Base-by-base conservation (phyloP, 179 eudicot genomes). In the Heliamphora pulchella region DNA sequence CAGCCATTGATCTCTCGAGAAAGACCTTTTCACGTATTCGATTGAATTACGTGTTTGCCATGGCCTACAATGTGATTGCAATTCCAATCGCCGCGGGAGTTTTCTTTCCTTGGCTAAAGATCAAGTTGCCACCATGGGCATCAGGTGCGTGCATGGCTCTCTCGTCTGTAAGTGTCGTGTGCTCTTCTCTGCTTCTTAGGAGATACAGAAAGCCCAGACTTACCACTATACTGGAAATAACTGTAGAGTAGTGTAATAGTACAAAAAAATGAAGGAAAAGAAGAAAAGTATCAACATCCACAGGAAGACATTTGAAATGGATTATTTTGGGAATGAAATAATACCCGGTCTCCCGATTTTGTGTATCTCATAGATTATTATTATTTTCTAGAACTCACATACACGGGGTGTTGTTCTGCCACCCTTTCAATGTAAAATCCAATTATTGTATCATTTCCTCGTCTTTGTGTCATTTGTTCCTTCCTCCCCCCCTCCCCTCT, bases 71-170 rank as follows among this genome's bases (percentile, higher is more conserved):
- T 70, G 68, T 95, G 8, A 80, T 91, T 7, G 98, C 97, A 53
- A 90, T 95, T 50, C 98, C 98, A 11, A 85, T 95, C 8, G 96
- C 98, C 0, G 98, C 97, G 0, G 98, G 98, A 18, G 88, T 89
- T 39, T 86, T 94, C 59, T 94, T 84, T 55, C 98, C 98, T 20
- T 89, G 84, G 87, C 74, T 91, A 18, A 84, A 75, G 79, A 43
- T 95, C 65, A 82, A 72, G 87, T 81, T 95, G 83, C 98, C 98
- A 15, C 98, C 98, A 8, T 95, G 98, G 98, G 91, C 88, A 11
- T 97, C 98, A 13, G 98, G 98, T 64, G 94, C 98, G 3, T 95
- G 97, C 85, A 95, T 95, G 98, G 98, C 98, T 54, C 79, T 95
- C 74, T 95, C 98, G 14, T 95, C 98, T 31, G 89, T 93, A 17